These are phyloP conservation scores for Vanrija sp. DNA, from an alignment of 1,284 basidiomycete species.

Conservation along the genomic window DNA sequence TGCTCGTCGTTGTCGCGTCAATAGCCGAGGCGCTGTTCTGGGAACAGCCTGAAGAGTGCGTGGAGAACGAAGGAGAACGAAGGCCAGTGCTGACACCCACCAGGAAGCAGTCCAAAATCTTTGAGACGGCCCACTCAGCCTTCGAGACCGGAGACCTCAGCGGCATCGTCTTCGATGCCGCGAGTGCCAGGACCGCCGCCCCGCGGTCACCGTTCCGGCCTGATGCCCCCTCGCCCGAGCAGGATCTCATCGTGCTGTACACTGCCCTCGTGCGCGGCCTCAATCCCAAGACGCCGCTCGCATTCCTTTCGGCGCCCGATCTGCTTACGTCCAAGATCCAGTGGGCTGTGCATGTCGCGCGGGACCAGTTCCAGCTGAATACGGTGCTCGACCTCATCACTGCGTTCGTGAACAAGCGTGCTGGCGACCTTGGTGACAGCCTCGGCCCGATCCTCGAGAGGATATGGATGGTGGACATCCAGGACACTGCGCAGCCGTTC, in stretches of 20 bases:
- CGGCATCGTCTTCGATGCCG: constrained; percentile 54
- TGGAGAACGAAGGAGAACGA: no score
- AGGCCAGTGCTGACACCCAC: not conserved
- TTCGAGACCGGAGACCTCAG: constrained; percentile 60
- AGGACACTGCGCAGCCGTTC: constrained; percentile 26
- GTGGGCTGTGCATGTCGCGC: constrained; percentile 58
- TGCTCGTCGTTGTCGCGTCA: constrained; percentile 62
- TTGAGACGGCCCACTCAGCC: constrained; percentile 58
- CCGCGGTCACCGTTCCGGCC: constrained; percentile 1
- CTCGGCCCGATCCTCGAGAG: constrained; percentile 48
- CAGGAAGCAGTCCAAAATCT: constrained; percentile 56
- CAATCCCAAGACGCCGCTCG: constrained; percentile 49
- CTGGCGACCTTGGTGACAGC: constrained; percentile 55
- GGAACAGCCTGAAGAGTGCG: constrained; percentile 62
- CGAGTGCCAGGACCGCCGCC: constrained; percentile 28
- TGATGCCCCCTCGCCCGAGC: constrained; percentile 49
- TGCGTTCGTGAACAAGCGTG: constrained; percentile 70
- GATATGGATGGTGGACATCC: constrained; percentile 50
- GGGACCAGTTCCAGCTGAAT: constrained; percentile 58
- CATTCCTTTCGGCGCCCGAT: constrained; percentile 25
- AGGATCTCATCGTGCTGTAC: constrained; percentile 64
- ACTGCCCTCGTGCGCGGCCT: constrained; percentile 62
- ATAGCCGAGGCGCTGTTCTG: constrained; percentile 68
- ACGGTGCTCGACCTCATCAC: constrained; percentile 62
- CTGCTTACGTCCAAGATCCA: constrained; percentile 58